Conservation (phyloP, 2,329 filamentous ascomycete species). For the Akanthomyces muscarius region DNA sequence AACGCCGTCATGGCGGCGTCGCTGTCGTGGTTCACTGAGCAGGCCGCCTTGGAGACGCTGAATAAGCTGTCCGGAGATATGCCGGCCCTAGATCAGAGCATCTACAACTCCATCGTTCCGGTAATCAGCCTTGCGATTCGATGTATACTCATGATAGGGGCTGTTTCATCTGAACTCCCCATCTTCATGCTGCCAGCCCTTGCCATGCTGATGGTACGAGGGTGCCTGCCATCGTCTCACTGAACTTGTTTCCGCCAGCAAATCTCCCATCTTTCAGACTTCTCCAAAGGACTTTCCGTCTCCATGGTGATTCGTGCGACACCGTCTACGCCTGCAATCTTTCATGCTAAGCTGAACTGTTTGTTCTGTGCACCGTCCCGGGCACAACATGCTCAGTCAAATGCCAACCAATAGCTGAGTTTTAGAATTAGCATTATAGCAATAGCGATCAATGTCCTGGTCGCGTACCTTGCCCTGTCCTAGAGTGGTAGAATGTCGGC, state of each 20-base stretch:
- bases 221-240: constrained; percentile 44
- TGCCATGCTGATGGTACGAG: constrained; percentile 45
- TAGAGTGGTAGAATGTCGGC: constrained; percentile 39
- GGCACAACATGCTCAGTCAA: constrained; percentile 34
- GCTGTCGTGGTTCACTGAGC: constrained; percentile 53
- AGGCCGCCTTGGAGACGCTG: constrained; percentile 47
- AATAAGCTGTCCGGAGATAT: constrained; percentile 56
- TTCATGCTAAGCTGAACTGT: constrained; percentile 45
- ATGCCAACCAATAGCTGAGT: constrained; percentile 5
- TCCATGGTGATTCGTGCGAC: constrained; percentile 49
- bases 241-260: constrained; percentile 40
- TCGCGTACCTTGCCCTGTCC: background rate
- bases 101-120: constrained; percentile 5
- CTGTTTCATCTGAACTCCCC: constrained; percentile 48
- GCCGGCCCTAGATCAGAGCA: constrained; percentile 42
- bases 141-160: constrained; percentile 29
- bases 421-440: constrained; percentile 8
- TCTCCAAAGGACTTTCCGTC: constrained; percentile 49
- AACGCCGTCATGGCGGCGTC: constrained; percentile 49
- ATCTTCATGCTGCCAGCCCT: constrained; percentile 45
- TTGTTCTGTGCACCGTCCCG: constrained; percentile 44
- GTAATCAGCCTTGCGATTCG: constrained; percentile 2
- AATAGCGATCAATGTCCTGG: background rate
- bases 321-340: constrained; percentile 42
- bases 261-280: constrained; percentile 55